These are phyloP conservation scores for Hirschfeldia incana DNA, from an alignment of 345 rosid genomes.

Conservation along the genomic window DNA sequence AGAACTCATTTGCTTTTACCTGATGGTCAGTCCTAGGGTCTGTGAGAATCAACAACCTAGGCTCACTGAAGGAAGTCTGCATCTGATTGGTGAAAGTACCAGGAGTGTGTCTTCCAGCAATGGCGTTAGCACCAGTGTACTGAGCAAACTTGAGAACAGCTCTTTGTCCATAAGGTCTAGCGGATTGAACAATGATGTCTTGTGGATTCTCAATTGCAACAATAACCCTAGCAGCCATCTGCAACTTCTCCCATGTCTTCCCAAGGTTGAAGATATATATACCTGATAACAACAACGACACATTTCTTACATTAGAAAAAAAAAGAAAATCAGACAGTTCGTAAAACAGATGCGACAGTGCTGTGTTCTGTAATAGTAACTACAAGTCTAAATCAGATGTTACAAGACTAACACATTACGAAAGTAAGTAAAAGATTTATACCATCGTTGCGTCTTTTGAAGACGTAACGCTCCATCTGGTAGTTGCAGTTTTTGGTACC, in stretches of 20 bases:
- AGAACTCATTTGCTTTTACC: slow-evolving; percentile 35
- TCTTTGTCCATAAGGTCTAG: not conserved
- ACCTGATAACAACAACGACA: not conserved
- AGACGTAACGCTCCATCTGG: slow-evolving; percentile 2
- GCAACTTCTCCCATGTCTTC: not conserved
- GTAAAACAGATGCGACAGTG: not conserved
- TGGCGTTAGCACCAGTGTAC: not conserved
- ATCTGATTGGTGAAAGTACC: slow-evolving; percentile 1
- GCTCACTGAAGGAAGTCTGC: slow-evolving; percentile 65
- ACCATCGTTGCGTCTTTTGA: not conserved
- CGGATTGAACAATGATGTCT: not conserved
- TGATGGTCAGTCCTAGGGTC: slow-evolving; percentile 88
- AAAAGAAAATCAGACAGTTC: not conserved
- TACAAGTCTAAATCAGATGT: not conserved
- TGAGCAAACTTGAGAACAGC: not conserved
- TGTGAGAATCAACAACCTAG: slow-evolving; percentile 74
- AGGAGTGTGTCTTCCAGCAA: not conserved
- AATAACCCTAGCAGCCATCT: not conserved
- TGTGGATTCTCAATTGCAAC: slow-evolving; percentile 5
- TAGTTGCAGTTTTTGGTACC: slow-evolving; percentile 49
- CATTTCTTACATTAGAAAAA: not conserved
- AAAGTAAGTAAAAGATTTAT: not conserved
- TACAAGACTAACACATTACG: not conserved
- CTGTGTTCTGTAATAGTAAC: not conserved
- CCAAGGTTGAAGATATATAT: not conserved